A percentile compares a stretch with the other conserved stretches of the same genome.
phyloP scores from a whole-genome alignment of 768 basidiomycete species.

The Mycena vulgaris region DNA sequence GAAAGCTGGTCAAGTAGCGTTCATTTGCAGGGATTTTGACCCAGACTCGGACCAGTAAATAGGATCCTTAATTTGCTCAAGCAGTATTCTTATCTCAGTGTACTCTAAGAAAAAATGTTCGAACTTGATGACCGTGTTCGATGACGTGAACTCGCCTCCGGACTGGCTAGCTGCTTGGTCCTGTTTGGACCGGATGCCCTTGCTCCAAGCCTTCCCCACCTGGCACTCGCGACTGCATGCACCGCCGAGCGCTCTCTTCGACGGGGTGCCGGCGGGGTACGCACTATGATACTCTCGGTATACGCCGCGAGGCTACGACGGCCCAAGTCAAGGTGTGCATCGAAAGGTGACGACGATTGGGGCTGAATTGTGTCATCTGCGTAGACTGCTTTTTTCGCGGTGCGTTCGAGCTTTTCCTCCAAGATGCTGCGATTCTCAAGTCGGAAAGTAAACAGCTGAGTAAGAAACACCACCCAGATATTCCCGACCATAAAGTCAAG shows the following conservation, averaged over 20 bases:
- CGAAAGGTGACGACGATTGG: background rate
- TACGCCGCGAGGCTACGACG: constrained; percentile 5
- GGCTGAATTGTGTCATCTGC: background rate
- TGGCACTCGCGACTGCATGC: constrained; percentile 15
- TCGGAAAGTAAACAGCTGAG: constrained; percentile 10
- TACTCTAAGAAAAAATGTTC: no score
- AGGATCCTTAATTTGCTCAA: no score
- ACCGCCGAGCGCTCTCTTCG: constrained; percentile 35
- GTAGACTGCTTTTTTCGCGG: constrained; percentile 35
- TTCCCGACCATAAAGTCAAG: constrained; percentile 31
- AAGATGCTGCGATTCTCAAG: background rate
- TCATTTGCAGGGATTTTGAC: background rate
- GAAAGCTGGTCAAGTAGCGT: background rate
- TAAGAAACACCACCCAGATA: constrained; percentile 36
- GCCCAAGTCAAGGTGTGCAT: constrained; percentile 31
- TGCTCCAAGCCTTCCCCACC: constrained; percentile 4
- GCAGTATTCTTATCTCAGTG: no score
- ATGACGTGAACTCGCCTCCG: no score
- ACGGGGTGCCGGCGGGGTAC: constrained; percentile 31
- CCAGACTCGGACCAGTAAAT: background rate
- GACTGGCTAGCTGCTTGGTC: background rate
- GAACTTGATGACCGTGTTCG: no score
- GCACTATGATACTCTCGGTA: constrained; percentile 33
- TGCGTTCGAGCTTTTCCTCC: background rate
- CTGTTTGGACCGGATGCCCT: background rate